Percentiles rank a stretch among this genome's conserved stretches.
phyloP scores from a whole-genome alignment of 106 monocot genomes.

The Apostasia ramifera region DNA sequence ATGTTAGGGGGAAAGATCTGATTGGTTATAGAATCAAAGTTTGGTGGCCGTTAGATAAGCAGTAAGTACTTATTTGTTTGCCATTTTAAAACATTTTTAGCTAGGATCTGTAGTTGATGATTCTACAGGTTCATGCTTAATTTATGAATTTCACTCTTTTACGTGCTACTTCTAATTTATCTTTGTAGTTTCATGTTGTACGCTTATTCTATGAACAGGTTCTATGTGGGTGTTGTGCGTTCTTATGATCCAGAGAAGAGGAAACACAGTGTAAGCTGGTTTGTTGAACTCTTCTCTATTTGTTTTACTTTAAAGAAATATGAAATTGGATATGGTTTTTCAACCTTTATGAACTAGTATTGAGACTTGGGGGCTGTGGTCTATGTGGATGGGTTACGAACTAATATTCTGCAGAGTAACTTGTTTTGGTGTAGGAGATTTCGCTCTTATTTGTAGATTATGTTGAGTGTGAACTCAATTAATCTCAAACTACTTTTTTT shows the following conservation, averaged over 20 bases:
- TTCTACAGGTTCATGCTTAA: neutral
- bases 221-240: conserved; percentile 71
- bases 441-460: too few species aligned
- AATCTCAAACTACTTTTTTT: too few species aligned
- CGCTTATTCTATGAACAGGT: conserved; percentile 36
- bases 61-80: conserved; percentile 28
- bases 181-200: conserved; percentile 1
- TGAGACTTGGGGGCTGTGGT: too few species aligned
- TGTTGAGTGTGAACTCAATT: too few species aligned
- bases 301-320: too few species aligned
- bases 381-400: too few species aligned
- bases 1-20: conserved; percentile 25
- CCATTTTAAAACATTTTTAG: neutral
- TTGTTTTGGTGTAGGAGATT: too few species aligned
- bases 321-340: too few species aligned
- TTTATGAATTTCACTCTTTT: neutral
- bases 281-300: neutral
- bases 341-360: too few species aligned
- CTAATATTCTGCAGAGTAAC: too few species aligned
- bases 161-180: neutral
- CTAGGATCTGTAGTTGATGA: neutral
- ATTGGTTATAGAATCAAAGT: conserved; percentile 85
- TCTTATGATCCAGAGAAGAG: conserved; percentile 67
- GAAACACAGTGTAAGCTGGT: conserved; percentile 57
- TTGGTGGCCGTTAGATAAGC: conserved; percentile 97